A percentile compares a stretch with the other conserved stretches of the same genome.
Conservation (phyloP, 345 rosid species). For the Sisymbrium altissimum region DNA sequence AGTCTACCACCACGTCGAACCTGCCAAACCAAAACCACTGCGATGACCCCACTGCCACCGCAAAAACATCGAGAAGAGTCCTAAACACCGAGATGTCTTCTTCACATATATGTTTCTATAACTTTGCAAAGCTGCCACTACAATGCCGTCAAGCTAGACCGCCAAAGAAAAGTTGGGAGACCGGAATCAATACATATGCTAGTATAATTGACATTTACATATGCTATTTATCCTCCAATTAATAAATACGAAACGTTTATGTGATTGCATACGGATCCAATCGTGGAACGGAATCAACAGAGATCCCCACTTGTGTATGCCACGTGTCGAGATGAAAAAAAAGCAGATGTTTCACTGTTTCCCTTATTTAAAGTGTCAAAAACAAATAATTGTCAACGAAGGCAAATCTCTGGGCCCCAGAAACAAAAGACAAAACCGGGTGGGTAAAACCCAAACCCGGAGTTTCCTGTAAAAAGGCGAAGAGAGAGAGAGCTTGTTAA, state of each 20-base stretch:
- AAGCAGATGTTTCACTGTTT: background rate
- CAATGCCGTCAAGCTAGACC: no score
- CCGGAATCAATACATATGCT: no score
- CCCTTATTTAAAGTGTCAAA: background rate
- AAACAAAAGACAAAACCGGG: background rate
- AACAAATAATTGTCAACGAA: conserved; percentile 30
- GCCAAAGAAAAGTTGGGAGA: no score
- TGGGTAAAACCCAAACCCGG: conserved; percentile 21
- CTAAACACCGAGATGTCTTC: no score
- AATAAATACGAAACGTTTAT: background rate
- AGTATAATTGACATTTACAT: background rate
- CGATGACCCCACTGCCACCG: no score
- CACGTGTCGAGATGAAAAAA: conserved; percentile 13
- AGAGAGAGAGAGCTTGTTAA: conserved; percentile 15
- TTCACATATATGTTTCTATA: no score
- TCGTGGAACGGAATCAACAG: conserved; percentile 8
- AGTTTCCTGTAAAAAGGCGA: background rate
- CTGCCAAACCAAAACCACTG: no score
- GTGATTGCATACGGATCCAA: background rate
- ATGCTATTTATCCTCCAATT: background rate
- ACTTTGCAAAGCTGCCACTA: no score
- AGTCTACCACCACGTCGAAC: no score
- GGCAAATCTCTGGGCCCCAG: background rate
- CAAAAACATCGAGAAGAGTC: no score
- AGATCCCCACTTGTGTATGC: conserved; percentile 11